Evolutionary conservation across 805 yeast species (phyloP), one percentile per base, ranked within the genome.

Genomic region (Candida boidinii): DNA sequence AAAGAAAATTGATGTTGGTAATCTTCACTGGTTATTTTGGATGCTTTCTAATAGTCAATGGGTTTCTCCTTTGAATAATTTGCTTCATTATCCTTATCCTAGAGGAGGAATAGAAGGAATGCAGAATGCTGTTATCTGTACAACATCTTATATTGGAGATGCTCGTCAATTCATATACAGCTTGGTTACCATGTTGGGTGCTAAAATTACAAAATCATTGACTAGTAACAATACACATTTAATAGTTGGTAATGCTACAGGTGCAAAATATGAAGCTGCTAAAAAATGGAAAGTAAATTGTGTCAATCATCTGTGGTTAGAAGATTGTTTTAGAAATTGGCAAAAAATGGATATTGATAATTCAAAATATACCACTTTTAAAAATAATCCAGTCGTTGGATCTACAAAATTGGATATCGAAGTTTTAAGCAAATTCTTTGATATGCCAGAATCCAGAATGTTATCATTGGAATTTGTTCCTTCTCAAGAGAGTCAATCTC

Each of bases 221-320:
- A 76, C 77, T 15, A 47, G 43, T 23, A 66, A 67, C 8, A 84
- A 85, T 44, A 79, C 94, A 5, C 84, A 76, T 51, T 61, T 90
- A 21, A 66, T 90, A 4, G 74, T 84, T 2, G 79, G 87, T 0
- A 66, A 65, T 22, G 68, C 81, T 0, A 51, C 50, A 12, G 96
- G 98, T 2, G 72, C 68, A 35, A 90, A 90, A 56, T 85, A 71
- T 46, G 70, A 68, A 9, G 85, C 87, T 13, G 94, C 92, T 0
- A 50, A 62, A 23, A 66, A 68, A 39, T 87, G 96, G 95, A 43
- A 54, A 3, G 58, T 84, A 16, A 65, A 66, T 20, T 62, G 80
- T 2, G 77, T 84, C 1, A 87, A 82, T 48, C 95, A 86, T 54
- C 49, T 78, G 11, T 90, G 98, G 98, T 56, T 90, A 11, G 97